Evolutionary conservation across 2,329 filamentous ascomycete species (phyloP).

Genomic region (Fusarium neocosmosporiellum): DNA sequence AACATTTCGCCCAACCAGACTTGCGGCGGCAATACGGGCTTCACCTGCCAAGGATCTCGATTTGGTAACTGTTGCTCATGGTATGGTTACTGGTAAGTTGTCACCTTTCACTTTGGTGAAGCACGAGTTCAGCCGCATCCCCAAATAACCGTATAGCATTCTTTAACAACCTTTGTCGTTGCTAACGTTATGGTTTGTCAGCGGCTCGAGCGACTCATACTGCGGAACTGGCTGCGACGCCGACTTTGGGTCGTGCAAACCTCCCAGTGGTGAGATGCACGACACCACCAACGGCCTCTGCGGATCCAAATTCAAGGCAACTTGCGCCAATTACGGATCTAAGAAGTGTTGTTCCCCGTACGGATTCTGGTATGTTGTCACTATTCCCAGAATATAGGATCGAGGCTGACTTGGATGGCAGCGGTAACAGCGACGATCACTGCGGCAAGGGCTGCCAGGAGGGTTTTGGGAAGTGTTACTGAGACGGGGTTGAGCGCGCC

Average conservation of each 20-base stretch:
- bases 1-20: slow-evolving; percentile 49
- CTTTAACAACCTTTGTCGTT: background rate
- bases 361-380: slow-evolving; percentile 53
- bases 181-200: slow-evolving; percentile 33
- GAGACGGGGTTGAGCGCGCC: background rate
- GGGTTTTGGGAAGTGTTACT: slow-evolving; percentile 48
- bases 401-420: slow-evolving; percentile 29
- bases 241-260: slow-evolving; percentile 50
- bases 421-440: slow-evolving; percentile 43
- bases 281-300: slow-evolving; percentile 53
- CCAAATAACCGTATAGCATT: background rate
- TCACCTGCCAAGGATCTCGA: slow-evolving; percentile 50
- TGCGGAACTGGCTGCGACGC: slow-evolving; percentile 54
- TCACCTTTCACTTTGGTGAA: background rate
- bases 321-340: slow-evolving; percentile 46
- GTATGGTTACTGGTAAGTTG: slow-evolving; percentile 54
- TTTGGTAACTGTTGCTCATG: slow-evolving; percentile 55
- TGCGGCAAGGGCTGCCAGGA: slow-evolving; percentile 51
- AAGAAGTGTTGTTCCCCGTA: slow-evolving; percentile 52
- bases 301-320: slow-evolving; percentile 45
- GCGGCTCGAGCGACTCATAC: slow-evolving; percentile 47
- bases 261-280: slow-evolving; percentile 31
- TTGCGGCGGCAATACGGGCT: slow-evolving; percentile 50
- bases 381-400: no score
- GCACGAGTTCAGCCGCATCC: background rate